Percentiles rank a stretch among this genome's conserved stretches.
Evolutionary conservation across 2,329 filamentous ascomycete genomes (phyloP).

Genomic region (Neofusicoccum sp.): DNA sequence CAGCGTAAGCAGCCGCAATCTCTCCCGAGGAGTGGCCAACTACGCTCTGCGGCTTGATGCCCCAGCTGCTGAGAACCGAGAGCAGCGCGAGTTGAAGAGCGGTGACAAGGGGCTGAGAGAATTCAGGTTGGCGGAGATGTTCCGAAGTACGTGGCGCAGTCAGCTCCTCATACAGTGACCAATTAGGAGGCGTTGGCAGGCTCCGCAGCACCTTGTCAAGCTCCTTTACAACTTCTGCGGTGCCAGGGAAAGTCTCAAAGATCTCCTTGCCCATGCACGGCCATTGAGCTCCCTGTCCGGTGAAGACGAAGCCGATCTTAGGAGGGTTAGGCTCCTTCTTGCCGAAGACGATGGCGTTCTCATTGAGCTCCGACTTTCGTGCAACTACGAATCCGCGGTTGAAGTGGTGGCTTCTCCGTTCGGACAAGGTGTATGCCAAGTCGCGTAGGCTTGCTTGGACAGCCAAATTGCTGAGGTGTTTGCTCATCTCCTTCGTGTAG

Average conservation of each 20-base stretch:
- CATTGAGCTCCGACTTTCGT: not conserved
- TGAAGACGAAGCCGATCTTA: conserved; percentile 37
- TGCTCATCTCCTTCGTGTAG: not conserved
- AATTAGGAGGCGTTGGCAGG: conserved; percentile 18
- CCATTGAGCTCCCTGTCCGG: conserved; percentile 41
- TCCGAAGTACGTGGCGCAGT: conserved; percentile 2
- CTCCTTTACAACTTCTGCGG: not conserved
- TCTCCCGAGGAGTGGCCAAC: conserved; percentile 21
- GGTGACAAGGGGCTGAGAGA: conserved; percentile 18
- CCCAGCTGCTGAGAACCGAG: conserved; percentile 10
- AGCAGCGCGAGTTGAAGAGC: conserved; percentile 19
- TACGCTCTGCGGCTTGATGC: not conserved
- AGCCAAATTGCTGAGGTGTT: conserved; percentile 18
- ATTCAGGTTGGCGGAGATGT: conserved; percentile 18
- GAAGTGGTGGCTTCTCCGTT: conserved; percentile 8
- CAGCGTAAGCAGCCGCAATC: conserved; percentile 21
- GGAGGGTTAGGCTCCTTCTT: conserved; percentile 8
- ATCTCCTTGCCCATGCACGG: conserved; percentile 30
- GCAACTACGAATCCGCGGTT: not conserved
- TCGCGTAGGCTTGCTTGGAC: conserved; percentile 10
- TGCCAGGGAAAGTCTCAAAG: conserved; percentile 6
- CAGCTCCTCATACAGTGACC: conserved; percentile 22
- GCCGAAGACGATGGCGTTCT: not conserved
- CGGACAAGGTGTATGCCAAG: conserved; percentile 9
- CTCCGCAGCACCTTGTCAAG: conserved; percentile 24